phyloP scores from a whole-genome alignment of 1,284 basidiomycete genomes.

The Malassezia arunalokei region DNA sequence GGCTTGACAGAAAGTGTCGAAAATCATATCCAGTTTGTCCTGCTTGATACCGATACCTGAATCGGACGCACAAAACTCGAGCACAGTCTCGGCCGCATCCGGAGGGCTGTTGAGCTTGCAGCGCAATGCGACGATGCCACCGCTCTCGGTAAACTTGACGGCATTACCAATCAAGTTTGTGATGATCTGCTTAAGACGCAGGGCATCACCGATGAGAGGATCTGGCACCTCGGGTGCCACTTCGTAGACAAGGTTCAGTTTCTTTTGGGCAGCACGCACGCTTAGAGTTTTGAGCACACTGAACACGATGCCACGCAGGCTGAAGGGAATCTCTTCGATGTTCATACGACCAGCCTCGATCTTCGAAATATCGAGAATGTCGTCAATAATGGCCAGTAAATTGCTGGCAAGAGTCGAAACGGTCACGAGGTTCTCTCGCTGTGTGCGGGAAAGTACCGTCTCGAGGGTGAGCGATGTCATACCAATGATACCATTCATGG shows the following conservation, averaged over 20 bases:
- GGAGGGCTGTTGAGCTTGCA: constrained; percentile 58
- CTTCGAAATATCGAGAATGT: constrained; percentile 46
- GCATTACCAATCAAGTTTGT: constrained; percentile 41
- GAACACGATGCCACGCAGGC: constrained; percentile 90
- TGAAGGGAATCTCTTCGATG: constrained; percentile 96
- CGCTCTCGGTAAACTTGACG: constrained; percentile 62
- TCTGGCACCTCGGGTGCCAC: constrained; percentile 92
- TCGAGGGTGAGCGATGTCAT: constrained; percentile 98
- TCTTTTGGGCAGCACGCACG: constrained; percentile 93
- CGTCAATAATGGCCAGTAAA: constrained; percentile 74
- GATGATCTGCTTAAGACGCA: constrained; percentile 53
- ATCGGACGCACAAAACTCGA: constrained; percentile 95
- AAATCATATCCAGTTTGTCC: constrained; percentile 95
- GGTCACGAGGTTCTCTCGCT: constrained; percentile 85
- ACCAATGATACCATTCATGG: constrained; percentile 70
- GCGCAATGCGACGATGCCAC: constrained; percentile 82
- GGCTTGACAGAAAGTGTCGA: constrained; percentile 98
- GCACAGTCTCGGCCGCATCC: constrained; percentile 65
- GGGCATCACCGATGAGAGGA: constrained; percentile 88
- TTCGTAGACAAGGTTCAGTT: constrained; percentile 90
- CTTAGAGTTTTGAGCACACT: constrained; percentile 96
- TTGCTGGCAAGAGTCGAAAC: constrained; percentile 90
- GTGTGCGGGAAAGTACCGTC: constrained; percentile 72
- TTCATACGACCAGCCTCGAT: constrained; percentile 94
- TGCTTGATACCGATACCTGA: constrained; percentile 98